phyloP scores from a whole-genome alignment of 1,284 basidiomycete species.

The Butyriboletus appendiculatus region DNA sequence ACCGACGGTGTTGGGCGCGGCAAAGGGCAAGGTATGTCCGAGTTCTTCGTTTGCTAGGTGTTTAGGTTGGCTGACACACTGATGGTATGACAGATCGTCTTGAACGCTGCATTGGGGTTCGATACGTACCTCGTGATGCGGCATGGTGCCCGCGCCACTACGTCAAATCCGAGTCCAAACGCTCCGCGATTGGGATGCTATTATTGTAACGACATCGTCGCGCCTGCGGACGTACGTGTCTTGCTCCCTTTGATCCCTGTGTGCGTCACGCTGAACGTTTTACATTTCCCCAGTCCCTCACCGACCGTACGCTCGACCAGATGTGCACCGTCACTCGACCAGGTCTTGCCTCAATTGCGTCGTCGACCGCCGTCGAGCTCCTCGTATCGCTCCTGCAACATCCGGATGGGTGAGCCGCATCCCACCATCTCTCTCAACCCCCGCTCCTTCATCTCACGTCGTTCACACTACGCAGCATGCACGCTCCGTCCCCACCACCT shows the following conservation, averaged over 20 bases:
- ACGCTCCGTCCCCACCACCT: slow-evolving; percentile 66
- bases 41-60: background rate
- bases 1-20: slow-evolving; percentile 85
- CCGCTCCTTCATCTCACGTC: background rate
- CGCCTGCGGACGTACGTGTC: slow-evolving; percentile 82
- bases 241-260: background rate
- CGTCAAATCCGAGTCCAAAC: slow-evolving; percentile 25
- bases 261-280: background rate
- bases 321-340: slow-evolving; percentile 99
- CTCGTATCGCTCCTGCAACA: slow-evolving; percentile 91
- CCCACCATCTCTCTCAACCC: too few relatives aligned
- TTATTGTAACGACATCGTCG: slow-evolving; percentile 98
- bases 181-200: slow-evolving; percentile 81
- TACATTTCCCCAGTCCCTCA: slow-evolving; percentile 65
- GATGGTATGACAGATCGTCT: slow-evolving; percentile 62
- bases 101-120: slow-evolving; percentile 96
- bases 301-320: slow-evolving; percentile 94
- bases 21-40: slow-evolving; percentile 68
- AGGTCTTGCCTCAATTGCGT: slow-evolving; percentile 90
- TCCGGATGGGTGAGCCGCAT: slow-evolving; percentile 68
- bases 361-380: slow-evolving; percentile 90
- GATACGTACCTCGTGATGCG: slow-evolving; percentile 98
- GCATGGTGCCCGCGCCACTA: slow-evolving; percentile 69
- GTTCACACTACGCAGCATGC: slow-evolving; percentile 45
- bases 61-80: background rate